These are phyloP conservation scores for Nemania bipapillata DNA, from an alignment of 2,329 filamentous ascomycete species.

Conservation along the genomic window DNA sequence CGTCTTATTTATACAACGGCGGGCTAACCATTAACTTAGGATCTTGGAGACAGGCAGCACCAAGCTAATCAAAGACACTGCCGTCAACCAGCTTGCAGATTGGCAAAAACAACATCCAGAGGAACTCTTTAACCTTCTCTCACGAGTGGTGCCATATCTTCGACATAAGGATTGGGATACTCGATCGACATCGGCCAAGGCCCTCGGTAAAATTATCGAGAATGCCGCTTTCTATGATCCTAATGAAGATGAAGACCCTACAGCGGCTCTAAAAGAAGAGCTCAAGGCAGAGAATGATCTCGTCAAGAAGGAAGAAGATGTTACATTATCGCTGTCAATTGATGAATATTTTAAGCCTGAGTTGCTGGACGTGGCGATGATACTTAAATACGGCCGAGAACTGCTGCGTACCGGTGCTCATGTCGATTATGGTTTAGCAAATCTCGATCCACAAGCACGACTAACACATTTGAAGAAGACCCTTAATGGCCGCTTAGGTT, in stretches of 20 bases:
- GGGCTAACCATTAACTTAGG: slow-evolving; percentile 59
- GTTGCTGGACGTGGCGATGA: slow-evolving; percentile 78
- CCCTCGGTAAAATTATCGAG: slow-evolving; percentile 91
- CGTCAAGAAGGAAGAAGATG: slow-evolving; percentile 72
- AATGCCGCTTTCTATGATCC: slow-evolving; percentile 90
- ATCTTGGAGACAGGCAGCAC: slow-evolving; percentile 98
- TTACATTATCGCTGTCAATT: slow-evolving; percentile 59
- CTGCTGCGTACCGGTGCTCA: slow-evolving; percentile 81
- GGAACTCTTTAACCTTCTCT: slow-evolving; percentile 94
- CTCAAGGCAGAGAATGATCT: slow-evolving; percentile 55
- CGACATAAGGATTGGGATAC: slow-evolving; percentile 98
- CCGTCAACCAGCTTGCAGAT: slow-evolving; percentile 94
- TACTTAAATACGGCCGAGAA: slow-evolving; percentile 85
- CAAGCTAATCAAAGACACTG: slow-evolving; percentile 93
- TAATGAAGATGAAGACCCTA: slow-evolving; percentile 74
- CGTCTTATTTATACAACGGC: not conserved
- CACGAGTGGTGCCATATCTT: slow-evolving; percentile 92
- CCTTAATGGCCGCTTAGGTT: slow-evolving; percentile 80
- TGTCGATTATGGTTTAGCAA: slow-evolving; percentile 84
- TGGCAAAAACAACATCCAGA: slow-evolving; percentile 98
- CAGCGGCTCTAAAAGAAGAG: slow-evolving; percentile 59
- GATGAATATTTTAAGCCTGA: slow-evolving; percentile 77
- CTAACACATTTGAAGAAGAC: slow-evolving; percentile 91
- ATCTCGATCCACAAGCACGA: slow-evolving; percentile 82
- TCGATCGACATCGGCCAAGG: slow-evolving; percentile 89